A percentile compares a stretch with the other conserved stretches of the same genome.
phyloP scores from a whole-genome alignment of 768 basidiomycete species.

The Lactarius deliciosus region DNA sequence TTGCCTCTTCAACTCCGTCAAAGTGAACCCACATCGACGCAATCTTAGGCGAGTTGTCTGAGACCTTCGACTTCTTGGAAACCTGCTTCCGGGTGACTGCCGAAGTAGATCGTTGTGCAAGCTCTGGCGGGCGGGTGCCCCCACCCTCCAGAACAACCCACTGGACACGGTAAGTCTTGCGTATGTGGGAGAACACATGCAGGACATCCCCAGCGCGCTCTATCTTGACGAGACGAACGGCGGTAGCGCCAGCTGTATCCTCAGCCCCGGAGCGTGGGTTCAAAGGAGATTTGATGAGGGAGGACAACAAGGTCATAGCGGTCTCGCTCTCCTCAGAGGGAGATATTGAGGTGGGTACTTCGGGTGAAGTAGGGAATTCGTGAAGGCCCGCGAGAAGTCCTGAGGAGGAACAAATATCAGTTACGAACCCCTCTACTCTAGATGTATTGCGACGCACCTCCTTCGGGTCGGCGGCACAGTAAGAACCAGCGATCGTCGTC shows the following conservation, averaged over 20 bases:
- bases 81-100: background rate
- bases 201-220: constrained; percentile 61
- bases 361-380: constrained; percentile 74
- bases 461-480: constrained; percentile 78
- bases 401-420: constrained; percentile 36
- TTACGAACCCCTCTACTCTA: background rate
- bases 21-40: constrained; percentile 20
- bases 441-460: constrained; percentile 47
- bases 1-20: constrained; percentile 18
- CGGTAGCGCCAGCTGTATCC: constrained; percentile 12
- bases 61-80: constrained; percentile 1
- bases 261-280: constrained; percentile 11
- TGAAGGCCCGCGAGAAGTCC: constrained; percentile 88
- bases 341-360: constrained; percentile 49
- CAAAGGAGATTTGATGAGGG: constrained; percentile 38
- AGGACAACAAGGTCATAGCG: constrained; percentile 40
- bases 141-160: constrained; percentile 70
- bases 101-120: constrained; percentile 16
- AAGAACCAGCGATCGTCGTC: constrained; percentile 59
- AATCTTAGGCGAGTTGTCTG: background rate
- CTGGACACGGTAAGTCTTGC: constrained; percentile 76
- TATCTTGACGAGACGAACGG: constrained; percentile 44
- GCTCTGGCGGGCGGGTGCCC: constrained; percentile 43
- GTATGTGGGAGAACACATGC: constrained; percentile 89
- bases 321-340: constrained; percentile 37